A percentile compares a stretch with the other conserved stretches of the same genome.
These are phyloP conservation scores for Dactylonectria estremocensis DNA, from an alignment of 2,329 filamentous ascomycete species.

Conservation along the genomic window DNA sequence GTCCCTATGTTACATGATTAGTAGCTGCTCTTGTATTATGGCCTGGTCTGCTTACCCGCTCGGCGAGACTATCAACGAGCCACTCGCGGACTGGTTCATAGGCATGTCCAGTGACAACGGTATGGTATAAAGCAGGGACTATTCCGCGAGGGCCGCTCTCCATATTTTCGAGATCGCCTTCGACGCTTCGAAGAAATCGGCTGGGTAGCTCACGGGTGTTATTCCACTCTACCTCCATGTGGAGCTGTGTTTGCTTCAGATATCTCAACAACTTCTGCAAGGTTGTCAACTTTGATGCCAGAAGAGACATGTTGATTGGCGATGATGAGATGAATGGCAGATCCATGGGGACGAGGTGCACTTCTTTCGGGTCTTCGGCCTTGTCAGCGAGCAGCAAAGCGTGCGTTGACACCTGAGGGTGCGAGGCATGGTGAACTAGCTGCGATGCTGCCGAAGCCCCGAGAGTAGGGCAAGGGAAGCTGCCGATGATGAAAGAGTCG, in stretches of 20 bases:
- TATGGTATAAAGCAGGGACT: slow-evolving; percentile 84
- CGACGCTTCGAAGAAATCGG: slow-evolving; percentile 83
- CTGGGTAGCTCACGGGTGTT: slow-evolving; percentile 84
- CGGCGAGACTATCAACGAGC: slow-evolving; percentile 86
- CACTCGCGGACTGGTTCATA: slow-evolving; percentile 85
- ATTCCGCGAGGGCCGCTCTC: slow-evolving; percentile 73
- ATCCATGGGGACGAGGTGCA: slow-evolving; percentile 81
- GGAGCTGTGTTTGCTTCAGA: slow-evolving; percentile 82
- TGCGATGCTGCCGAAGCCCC: slow-evolving; percentile 46
- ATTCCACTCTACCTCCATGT: slow-evolving; percentile 87
- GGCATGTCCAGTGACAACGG: slow-evolving; percentile 87
- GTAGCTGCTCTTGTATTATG: slow-evolving; percentile 29
- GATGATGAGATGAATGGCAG: slow-evolving; percentile 86
- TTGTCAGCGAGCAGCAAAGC: slow-evolving; percentile 72
- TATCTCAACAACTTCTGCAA: slow-evolving; percentile 91
- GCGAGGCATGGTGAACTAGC: slow-evolving; percentile 76
- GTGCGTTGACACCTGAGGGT: slow-evolving; percentile 83
- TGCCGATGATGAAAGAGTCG: slow-evolving; percentile 86
- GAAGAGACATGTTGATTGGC: slow-evolving; percentile 84
- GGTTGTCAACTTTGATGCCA: slow-evolving; percentile 89
- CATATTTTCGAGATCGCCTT: slow-evolving; percentile 78
- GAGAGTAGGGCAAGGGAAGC: slow-evolving; percentile 67
- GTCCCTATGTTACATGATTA: slow-evolving; percentile 70
- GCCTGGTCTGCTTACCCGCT: slow-evolving; percentile 71
- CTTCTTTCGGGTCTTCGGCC: slow-evolving; percentile 49